These are phyloP conservation scores for Aureobasidium uvarum DNA, from an alignment of 2,329 filamentous ascomycete genomes.

Conservation along the genomic window DNA sequence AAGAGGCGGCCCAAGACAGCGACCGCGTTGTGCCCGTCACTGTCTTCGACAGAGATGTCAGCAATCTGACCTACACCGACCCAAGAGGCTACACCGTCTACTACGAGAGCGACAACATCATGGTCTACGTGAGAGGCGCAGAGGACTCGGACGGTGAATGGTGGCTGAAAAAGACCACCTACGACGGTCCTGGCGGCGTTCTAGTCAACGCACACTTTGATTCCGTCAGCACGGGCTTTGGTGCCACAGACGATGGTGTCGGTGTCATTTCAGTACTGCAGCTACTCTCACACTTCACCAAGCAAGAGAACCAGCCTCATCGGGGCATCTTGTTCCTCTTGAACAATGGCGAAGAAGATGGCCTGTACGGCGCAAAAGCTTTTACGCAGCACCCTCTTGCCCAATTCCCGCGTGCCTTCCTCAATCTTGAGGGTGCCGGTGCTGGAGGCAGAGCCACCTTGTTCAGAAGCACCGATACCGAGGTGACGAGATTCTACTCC, in stretches of 20 bases:
- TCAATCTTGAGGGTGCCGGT: slow-evolving; percentile 93
- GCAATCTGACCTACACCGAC: slow-evolving; percentile 66
- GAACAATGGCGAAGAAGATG: slow-evolving; percentile 97
- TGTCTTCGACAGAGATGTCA: slow-evolving; percentile 73
- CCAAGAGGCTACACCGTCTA: slow-evolving; percentile 56
- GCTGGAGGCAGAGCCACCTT: slow-evolving; percentile 84
- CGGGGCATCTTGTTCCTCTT: slow-evolving; percentile 79
- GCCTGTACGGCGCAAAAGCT: slow-evolving; percentile 78
- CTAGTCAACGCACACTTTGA: slow-evolving; percentile 96
- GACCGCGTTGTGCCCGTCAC: slow-evolving; percentile 42
- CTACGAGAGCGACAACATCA: slow-evolving; percentile 89
- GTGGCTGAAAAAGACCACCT: slow-evolving; percentile 56
- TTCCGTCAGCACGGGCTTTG: slow-evolving; percentile 86
- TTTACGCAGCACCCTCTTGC: slow-evolving; percentile 82
- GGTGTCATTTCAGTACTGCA: slow-evolving; percentile 85
- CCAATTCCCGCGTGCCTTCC: slow-evolving; percentile 77
- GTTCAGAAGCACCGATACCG: slow-evolving; percentile 83
- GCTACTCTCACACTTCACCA: slow-evolving; percentile 81
- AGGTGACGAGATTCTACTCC: slow-evolving; percentile 77
- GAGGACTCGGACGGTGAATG: slow-evolving; percentile 69
- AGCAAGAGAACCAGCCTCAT: slow-evolving; percentile 64
- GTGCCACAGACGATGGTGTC: slow-evolving; percentile 91
- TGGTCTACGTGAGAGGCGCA: slow-evolving; percentile 83
- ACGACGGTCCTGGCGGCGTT: slow-evolving; percentile 64
- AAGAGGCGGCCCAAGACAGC: slow-evolving; percentile 16